Evolutionary conservation across 2,329 filamentous ascomycete genomes (phyloP), one percentile per base, ranked within the genome.

Genomic region (Fonsecaea erecta): DNA sequence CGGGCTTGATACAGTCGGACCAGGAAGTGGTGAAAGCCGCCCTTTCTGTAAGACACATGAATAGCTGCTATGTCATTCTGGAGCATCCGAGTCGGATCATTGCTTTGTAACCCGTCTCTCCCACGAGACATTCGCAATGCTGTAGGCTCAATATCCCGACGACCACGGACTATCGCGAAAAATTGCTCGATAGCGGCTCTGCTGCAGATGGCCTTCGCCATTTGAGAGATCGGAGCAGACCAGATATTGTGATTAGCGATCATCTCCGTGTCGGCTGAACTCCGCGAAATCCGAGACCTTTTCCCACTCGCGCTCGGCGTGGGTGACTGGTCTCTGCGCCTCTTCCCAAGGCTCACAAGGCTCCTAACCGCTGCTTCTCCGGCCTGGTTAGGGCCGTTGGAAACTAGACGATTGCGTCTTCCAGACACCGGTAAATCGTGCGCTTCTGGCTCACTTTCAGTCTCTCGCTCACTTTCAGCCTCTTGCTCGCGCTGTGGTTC

Each of bases 21-120:
- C 16, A 54, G 52, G 8, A 54, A 54, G 52, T 34, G 26, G 18
- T 54, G 52, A 54, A 54, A 54, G 52, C 26, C 26, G 2, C 12
- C 5, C 14, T 26, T 43, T 1, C 16, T 1, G 5, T 16, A 43
- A 9, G 18, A 9, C 37, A 18, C 11, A 9, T 9, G 4, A n/a
- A 43, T 43, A 21, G n/a, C 11, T n/a, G 16, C n/a, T 7, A 43
- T 5, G n/a, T 43, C 16, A 21, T 18, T 43, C 37, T 18, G 2
- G 37, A 43, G 37, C 37, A 43, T 43, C n/a, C 21, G 37, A 9
- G 37, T 18, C 16, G 37, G 37, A 43, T 43, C 16, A 8, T 43
- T 3, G 37, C 37, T 37, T 37, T 14, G 37, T 9, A 9, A 43
- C 5, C 6, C 5, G 37, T 43, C 37, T 43, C 18, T 43, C 11